Evolutionary conservation across 805 yeast genomes (phyloP).

Genomic region (Hanseniaspora vineae): DNA sequence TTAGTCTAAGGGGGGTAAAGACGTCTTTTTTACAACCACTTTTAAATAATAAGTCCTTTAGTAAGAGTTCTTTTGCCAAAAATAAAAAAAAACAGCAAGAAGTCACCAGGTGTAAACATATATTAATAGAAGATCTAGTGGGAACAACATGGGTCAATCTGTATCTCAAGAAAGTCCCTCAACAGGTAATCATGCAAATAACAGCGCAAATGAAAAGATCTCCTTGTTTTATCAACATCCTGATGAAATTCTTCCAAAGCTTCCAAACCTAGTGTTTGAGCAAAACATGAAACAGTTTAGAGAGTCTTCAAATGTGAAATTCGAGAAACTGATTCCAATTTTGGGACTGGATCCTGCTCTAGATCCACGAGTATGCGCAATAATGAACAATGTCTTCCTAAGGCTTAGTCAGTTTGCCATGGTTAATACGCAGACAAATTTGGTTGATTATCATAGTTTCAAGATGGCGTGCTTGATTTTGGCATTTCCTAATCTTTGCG

Average conservation of each 20-base stretch:
- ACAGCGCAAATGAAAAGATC: no score
- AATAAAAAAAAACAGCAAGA: no score
- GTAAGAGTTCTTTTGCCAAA: no score
- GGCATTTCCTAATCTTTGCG: not conserved
- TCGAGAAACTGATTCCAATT: not conserved
- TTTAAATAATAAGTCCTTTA: no score
- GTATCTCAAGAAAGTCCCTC: not conserved
- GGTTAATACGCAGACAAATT: not conserved
- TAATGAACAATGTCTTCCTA: not conserved
- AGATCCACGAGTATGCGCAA: not conserved
- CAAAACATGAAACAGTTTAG: not conserved
- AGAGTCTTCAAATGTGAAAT: not conserved
- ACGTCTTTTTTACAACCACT: not conserved
- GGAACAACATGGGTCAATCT: not conserved
- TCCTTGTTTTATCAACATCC: no score
- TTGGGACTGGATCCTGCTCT: not conserved
- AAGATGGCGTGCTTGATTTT: not conserved
- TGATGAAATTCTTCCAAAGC: not conserved
- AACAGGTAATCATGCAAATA: no score
- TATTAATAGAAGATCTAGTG: no score
- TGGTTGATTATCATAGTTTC: not conserved
- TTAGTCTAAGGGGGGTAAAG: no score
- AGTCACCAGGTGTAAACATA: no score
- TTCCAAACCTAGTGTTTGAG: not conserved
- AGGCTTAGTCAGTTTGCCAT: not conserved